Evolutionary conservation across 257 asterid species (phyloP).

Genomic region (Petunia secreta): DNA sequence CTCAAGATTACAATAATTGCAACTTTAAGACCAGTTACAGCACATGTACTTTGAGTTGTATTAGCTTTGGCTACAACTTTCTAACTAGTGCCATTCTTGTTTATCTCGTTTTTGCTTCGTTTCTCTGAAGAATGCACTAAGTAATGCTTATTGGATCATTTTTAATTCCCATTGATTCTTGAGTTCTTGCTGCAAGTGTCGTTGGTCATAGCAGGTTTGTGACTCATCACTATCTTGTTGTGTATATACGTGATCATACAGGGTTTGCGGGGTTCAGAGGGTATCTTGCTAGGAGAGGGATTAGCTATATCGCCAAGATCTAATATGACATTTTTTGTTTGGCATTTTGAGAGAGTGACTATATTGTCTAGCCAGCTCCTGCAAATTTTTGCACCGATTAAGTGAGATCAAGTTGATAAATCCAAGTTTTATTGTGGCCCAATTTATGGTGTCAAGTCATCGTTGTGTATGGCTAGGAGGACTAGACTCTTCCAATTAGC

Average conservation of each 20-base stretch:
- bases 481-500: not conserved
- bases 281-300: not conserved
- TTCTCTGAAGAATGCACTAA: not conserved
- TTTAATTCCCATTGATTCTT: not conserved
- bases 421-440: conserved; percentile 1
- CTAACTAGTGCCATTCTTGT: not conserved
- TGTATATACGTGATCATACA: not conserved
- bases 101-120: not conserved
- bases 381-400: not conserved
- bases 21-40: not conserved
- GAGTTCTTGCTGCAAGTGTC: not conserved
- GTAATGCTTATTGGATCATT: not conserved
- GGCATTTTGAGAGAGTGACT: not conserved
- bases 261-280: conserved; percentile 9
- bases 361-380: not conserved
- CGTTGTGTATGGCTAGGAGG: not conserved
- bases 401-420: not conserved
- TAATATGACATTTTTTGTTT: not conserved
- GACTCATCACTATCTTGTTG: conserved; percentile 16
- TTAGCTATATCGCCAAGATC: conserved; percentile 12
- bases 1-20: not conserved
- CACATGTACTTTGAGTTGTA: conserved; percentile 9
- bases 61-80: not conserved
- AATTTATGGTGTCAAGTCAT: not conserved
- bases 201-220: conserved; percentile 8